Evolutionary conservation across 352 stramenopile genomes (phyloP).

Genomic region (Globisporangium parvum): DNA sequence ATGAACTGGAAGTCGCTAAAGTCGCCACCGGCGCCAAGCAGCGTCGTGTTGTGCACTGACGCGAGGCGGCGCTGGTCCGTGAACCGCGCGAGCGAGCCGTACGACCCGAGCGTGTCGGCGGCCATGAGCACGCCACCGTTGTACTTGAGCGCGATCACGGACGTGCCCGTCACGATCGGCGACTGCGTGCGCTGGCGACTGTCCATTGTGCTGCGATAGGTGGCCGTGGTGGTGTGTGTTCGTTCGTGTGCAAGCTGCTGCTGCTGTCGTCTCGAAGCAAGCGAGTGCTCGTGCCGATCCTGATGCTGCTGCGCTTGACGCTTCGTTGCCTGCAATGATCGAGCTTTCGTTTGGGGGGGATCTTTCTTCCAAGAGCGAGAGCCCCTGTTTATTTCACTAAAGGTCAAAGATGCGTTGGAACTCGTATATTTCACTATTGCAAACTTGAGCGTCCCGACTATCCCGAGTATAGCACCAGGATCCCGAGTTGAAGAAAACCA

Average conservation of each 20-base stretch:
- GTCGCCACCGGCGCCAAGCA: conserved; percentile 95
- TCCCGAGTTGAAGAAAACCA: too few species aligned
- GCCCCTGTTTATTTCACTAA: too few species aligned
- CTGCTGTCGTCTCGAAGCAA: background rate
- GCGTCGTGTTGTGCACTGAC: conserved; percentile 86
- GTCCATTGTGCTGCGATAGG: conserved; percentile 53
- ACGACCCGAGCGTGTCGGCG: conserved; percentile 96
- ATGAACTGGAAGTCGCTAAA: conserved; percentile 98
- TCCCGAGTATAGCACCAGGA: too few species aligned
- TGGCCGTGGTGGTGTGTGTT: too few species aligned
- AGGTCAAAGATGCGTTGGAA: too few species aligned
- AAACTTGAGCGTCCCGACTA: too few species aligned
- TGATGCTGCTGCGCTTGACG: conserved; percentile 8
- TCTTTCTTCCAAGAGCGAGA: too few species aligned
- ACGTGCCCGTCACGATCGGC: conserved; percentile 97
- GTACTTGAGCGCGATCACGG: conserved; percentile 96
- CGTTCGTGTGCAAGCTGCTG: conserved; percentile 2
- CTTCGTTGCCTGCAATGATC: conserved; percentile 6
- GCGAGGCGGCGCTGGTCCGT: conserved; percentile 90
- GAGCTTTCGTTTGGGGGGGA: too few species aligned
- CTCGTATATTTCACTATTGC: too few species aligned
- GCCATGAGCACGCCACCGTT: conserved; percentile 95
- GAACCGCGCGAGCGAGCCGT: conserved; percentile 97
- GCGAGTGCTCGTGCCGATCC: background rate
- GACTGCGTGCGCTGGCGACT: conserved; percentile 80